These are phyloP conservation scores for Scenedesmus sp. DNA, from an alignment of 163 green algal species.

Conservation along the genomic window DNA sequence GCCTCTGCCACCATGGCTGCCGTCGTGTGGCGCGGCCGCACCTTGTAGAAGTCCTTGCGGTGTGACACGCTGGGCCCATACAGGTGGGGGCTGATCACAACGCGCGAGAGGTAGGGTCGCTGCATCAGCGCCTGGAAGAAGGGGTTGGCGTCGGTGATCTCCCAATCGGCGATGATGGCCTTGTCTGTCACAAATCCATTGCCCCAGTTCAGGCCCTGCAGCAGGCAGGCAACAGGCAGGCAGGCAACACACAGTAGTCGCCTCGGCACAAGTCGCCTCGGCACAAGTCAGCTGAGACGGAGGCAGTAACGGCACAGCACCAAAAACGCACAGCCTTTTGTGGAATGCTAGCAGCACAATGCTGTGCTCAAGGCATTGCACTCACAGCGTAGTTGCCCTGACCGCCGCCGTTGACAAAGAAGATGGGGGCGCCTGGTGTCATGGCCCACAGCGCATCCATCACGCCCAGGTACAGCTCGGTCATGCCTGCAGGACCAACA, in stretches of 20 bases:
- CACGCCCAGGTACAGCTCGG: constrained; percentile 54
- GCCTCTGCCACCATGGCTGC: neutral
- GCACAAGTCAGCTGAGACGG: too few relatives aligned
- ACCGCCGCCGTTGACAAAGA: constrained; percentile 50
- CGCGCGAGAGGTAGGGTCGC: constrained; percentile 51
- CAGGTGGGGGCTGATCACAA: constrained; percentile 60
- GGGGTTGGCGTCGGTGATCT: constrained; percentile 56
- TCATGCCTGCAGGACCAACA: constrained; percentile 32
- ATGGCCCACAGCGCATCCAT: constrained; percentile 56
- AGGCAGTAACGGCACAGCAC: neutral
- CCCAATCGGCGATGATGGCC: constrained; percentile 33
- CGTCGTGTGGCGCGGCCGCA: neutral
- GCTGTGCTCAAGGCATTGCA: too few relatives aligned
- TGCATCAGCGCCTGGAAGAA: constrained; percentile 57
- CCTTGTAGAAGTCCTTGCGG: constrained; percentile 49
- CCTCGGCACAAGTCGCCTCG: neutral
- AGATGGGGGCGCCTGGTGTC: constrained; percentile 42
- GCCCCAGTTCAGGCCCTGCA: constrained; percentile 10
- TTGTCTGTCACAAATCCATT: constrained; percentile 55
- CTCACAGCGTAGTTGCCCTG: constrained; percentile 46
- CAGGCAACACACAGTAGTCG: neutral
- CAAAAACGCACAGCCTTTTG: neutral
- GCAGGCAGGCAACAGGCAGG: neutral
- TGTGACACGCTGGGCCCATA: constrained; percentile 51
- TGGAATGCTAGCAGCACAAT: neutral